A percentile compares a stretch with the other conserved stretches of the same genome.
Conservation (phyloP, 225 moss, liverwort and hornwort genomes). For the Anthoceros angustus region DNA sequence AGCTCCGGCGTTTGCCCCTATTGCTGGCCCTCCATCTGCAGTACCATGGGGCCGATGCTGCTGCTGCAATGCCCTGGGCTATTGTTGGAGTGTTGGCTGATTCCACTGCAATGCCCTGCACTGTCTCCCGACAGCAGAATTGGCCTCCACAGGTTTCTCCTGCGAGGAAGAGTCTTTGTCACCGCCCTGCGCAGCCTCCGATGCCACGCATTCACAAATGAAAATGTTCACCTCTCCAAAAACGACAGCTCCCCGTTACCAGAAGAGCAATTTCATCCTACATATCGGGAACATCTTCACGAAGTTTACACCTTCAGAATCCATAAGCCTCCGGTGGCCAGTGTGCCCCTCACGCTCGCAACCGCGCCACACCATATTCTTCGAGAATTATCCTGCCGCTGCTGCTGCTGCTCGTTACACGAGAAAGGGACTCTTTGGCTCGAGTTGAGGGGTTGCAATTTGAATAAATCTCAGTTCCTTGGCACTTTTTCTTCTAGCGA, state of each 20-base stretch:
- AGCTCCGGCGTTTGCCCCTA: constrained; percentile 4
- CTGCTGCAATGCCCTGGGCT: constrained; percentile 18
- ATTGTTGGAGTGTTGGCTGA: neutral
- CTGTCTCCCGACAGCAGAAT: neutral
- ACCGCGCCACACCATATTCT: no score
- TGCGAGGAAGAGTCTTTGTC: constrained; percentile 5
- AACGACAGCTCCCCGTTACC: constrained; percentile 33
- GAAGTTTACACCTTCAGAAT: constrained; percentile 33
- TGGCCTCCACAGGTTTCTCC: neutral
- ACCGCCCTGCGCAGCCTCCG: constrained; percentile 47
- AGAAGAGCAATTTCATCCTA: constrained; percentile 37
- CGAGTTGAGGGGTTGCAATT: no score
- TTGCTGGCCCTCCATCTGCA: neutral
- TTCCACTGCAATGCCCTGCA: neutral
- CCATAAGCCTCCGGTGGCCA: constrained; percentile 18
- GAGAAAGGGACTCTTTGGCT: no score
- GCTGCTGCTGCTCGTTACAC: no score
- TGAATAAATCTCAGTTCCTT: no score
- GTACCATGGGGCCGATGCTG: constrained; percentile 4
- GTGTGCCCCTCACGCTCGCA: neutral
- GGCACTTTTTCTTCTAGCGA: no score
- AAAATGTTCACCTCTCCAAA: constrained; percentile 67
- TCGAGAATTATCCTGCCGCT: no score
- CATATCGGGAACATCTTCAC: constrained; percentile 18
- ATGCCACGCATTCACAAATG: constrained; percentile 27